These are phyloP conservation scores for Nannochloropsis gaditana DNA, from an alignment of 108 stramenopile genomes.

Conservation along the genomic window DNA sequence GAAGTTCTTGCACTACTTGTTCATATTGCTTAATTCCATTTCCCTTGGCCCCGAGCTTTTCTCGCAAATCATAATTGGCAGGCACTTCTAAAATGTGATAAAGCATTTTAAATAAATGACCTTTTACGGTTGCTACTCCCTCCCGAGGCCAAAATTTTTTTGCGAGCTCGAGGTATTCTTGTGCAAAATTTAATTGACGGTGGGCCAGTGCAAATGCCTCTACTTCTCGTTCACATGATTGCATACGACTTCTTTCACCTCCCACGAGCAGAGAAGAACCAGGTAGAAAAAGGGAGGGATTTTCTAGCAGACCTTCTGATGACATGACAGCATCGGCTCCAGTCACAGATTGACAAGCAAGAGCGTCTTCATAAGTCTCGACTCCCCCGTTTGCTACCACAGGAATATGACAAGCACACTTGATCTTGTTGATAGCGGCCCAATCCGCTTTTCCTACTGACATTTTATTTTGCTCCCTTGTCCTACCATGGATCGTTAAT, in stretches of 20 bases:
- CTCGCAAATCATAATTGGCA: conserved; percentile 34
- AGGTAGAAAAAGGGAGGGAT: conserved; percentile 68
- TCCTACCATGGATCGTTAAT: conserved; percentile 90
- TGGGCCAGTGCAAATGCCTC: conserved; percentile 22
- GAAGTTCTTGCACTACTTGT: neutral
- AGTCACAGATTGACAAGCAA: conserved; percentile 60
- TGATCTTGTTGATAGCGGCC: conserved; percentile 45
- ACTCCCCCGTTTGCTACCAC: conserved; percentile 90
- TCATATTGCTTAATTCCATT: neutral
- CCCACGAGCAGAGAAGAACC: neutral
- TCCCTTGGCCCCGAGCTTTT: conserved; percentile 22
- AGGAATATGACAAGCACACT: conserved; percentile 35
- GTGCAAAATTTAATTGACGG: conserved; percentile 49
- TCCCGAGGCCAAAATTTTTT: conserved; percentile 55
- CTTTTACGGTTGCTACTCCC: conserved; percentile 25
- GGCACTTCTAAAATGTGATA: conserved; percentile 33
- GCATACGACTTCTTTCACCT: neutral
- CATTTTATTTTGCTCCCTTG: conserved; percentile 70
- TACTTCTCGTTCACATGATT: neutral
- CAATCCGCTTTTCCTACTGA: conserved; percentile 61
- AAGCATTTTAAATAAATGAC: conserved; percentile 46
- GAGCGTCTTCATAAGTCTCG: conserved; percentile 66
- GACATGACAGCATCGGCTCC: conserved; percentile 83
- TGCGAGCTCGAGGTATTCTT: conserved; percentile 72
- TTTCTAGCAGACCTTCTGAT: conserved; percentile 82